Evolutionary conservation across 768 basidiomycete genomes (phyloP).

Genomic region (Boletales sp.): DNA sequence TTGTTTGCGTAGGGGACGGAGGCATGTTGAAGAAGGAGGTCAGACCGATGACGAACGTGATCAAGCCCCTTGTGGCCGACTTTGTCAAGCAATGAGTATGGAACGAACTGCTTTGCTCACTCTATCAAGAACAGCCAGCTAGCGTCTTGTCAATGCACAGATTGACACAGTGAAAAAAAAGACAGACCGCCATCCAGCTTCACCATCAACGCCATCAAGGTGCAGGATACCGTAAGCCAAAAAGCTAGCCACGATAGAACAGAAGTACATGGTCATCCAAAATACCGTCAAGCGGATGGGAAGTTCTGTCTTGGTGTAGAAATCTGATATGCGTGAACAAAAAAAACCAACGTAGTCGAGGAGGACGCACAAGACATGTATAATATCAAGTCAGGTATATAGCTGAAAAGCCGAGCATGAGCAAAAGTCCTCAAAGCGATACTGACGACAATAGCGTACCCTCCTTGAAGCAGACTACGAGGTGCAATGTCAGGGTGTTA

Average conservation of each 20-base stretch:
- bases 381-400: conserved; percentile 57
- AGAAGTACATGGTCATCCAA: conserved; percentile 59
- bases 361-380: conserved; percentile 53
- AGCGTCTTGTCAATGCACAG: not conserved
- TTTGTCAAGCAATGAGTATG: not conserved
- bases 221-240: conserved; percentile 58
- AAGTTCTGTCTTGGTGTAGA: conserved; percentile 58
- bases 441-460: conserved; percentile 25
- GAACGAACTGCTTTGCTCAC: conserved; percentile 19
- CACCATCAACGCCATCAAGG: conserved; percentile 6
- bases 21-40: conserved; percentile 58
- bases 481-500: not conserved
- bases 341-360: not conserved
- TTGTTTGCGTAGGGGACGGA: conserved; percentile 57
- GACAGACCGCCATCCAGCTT: conserved; percentile 15
- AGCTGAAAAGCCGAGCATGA: conserved; percentile 27
- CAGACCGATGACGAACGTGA: conserved; percentile 52
- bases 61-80: conserved; percentile 12
- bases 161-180: conserved; percentile 23
- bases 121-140: conserved; percentile 37
- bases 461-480: conserved; percentile 42
- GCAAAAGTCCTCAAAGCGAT: not conserved
- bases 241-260: conserved; percentile 57
- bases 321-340: conserved; percentile 21
- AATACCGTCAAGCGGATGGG: conserved; percentile 57